phyloP scores from a whole-genome alignment of 768 basidiomycete species.

The Suillus fuscotomentosus region DNA sequence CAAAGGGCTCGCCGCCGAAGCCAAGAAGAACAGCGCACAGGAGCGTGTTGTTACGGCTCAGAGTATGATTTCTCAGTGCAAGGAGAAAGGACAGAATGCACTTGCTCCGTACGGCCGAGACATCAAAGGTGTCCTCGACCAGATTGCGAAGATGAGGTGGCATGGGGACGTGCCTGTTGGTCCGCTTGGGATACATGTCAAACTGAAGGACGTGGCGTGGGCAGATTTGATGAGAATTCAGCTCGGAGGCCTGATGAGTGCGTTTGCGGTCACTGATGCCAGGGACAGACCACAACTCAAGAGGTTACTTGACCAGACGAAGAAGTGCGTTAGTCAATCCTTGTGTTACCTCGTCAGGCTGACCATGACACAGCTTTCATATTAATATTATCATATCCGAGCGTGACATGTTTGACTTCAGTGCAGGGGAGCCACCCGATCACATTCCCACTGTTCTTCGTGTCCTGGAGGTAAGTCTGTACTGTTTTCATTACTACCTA shows the following conservation, averaged over 20 bases:
- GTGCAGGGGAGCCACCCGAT: slow-evolving; percentile 63
- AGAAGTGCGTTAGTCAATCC: slow-evolving; percentile 55
- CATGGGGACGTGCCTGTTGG: slow-evolving; percentile 66
- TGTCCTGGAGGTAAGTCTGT: slow-evolving; percentile 65
- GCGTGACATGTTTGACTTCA: slow-evolving; percentile 81
- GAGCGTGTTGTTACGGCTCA: slow-evolving; percentile 45
- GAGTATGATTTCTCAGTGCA: slow-evolving; percentile 48
- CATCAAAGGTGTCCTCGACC: slow-evolving; percentile 55
- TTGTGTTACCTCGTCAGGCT: neutral
- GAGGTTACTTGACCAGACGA: slow-evolving; percentile 49
- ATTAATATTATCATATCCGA: slow-evolving; percentile 60
- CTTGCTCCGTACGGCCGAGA: slow-evolving; percentile 62
- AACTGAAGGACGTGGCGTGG: slow-evolving; percentile 68
- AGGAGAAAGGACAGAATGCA: slow-evolving; percentile 52
- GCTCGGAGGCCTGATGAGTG: slow-evolving; percentile 55
- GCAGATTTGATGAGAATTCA: slow-evolving; percentile 61
- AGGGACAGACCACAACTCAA: slow-evolving; percentile 60
- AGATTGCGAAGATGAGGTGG: slow-evolving; percentile 56
- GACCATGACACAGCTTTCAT: slow-evolving; percentile 35
- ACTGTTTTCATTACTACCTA: neutral
- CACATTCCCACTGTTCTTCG: slow-evolving; percentile 74
- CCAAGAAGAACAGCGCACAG: slow-evolving; percentile 30
- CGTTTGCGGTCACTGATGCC: slow-evolving; percentile 74
- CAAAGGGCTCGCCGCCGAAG: slow-evolving; percentile 38
- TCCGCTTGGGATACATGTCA: slow-evolving; percentile 79